Evolutionary conservation across 2,329 filamentous ascomycete genomes (phyloP), one percentile per base, ranked within the genome.

Genomic region (Trichocomaceae sp.): DNA sequence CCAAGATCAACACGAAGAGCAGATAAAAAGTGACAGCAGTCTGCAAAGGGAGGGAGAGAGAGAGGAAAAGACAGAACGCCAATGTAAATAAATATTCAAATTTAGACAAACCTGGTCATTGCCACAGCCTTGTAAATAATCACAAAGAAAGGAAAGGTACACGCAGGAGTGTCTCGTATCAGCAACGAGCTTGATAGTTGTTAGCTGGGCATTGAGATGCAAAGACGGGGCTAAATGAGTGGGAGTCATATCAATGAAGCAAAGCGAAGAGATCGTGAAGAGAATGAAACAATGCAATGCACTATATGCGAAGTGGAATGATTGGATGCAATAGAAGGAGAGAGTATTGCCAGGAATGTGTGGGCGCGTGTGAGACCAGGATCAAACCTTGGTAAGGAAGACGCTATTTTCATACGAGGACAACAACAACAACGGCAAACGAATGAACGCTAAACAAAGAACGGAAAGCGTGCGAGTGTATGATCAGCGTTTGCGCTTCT

Each of bases 401-500:
- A 12, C n/a, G 51, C 33, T 15, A 42, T 23, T 47, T 23, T 52
- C 41, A 42, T 31, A 20, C 15, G n/a, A n/a, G 50, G 6, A 37
- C 15, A 29, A n/a, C n/a, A n/a, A n/a, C n/a, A n/a, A n/a, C n/a
- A n/a, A n/a, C n/a, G n/a, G n/a, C n/a, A n/a, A n/a, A 37, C n/a
- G 44, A 12, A 29, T 17, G 17, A 50, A 37, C 26, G 22, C 31
- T 37, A 23, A 54, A 53, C 17, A 29, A 50, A 45, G 29, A 19
- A 31, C 9, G 12, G 22, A 39, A 29, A 31, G 15, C 37, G 46
- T 19, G 23, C 29, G 17, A 35, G 22, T 35, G 26, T 50, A 31
- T 61, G 69, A 51, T 58, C 26, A 85, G 66, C 83, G 77, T 77
- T 87, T 87, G 66, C 84, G 79, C 75, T 87, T 87, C 78, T 86